Base-by-base conservation (phyloP, 2,329 filamentous ascomycete species). In the Venturia carpophila region DNA sequence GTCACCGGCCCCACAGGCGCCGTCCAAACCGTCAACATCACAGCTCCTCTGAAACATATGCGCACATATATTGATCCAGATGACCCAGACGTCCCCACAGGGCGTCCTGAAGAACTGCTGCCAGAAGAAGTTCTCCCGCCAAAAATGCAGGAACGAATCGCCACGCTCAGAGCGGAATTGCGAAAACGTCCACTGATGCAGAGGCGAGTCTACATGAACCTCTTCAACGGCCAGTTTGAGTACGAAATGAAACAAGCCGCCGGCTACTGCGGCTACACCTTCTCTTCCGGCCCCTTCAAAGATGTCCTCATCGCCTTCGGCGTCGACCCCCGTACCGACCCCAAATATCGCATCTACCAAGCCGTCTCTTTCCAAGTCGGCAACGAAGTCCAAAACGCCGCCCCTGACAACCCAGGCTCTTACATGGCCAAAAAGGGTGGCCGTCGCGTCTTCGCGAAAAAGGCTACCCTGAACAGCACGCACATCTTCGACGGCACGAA, bases 221-320 rank as follows among this genome's bases (percentile, higher is more conserved):
- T 41, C 11, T 63, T 60, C 64, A 60, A 43, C 30, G 60, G 45
- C 42, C 78, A 81, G 61, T 80, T 80, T 66, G 79, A 81, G 34
- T 79, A 80, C 64, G 76, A 79, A 21, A 78, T 96, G 67, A 89
- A 91, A 70, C 84, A 88, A 72, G 90, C 90, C 60, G 84, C 92
- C 63, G 89, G 91, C 68, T 93, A 94, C 71, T 86, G 91, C 5
- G 92, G 90, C 10, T 99, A 96, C 77, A 91, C 92, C 76, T 97
- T 97, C 80, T 88, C 89, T 66, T 91, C 89, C 27, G 94, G 94
- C 0, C 92, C 94, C 0, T 99, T 91, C 89, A 85, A 91, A 68
- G 92, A 97, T 74, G 87, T 90, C 3, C 86, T 97, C 64, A 85
- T 97, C 68, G 86, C 84, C 60, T 94, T 92, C 74, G 93, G 93